phyloP scores from a whole-genome alignment of 371 early-diverging fungal species.

The Lichtheimia ornata region DNA sequence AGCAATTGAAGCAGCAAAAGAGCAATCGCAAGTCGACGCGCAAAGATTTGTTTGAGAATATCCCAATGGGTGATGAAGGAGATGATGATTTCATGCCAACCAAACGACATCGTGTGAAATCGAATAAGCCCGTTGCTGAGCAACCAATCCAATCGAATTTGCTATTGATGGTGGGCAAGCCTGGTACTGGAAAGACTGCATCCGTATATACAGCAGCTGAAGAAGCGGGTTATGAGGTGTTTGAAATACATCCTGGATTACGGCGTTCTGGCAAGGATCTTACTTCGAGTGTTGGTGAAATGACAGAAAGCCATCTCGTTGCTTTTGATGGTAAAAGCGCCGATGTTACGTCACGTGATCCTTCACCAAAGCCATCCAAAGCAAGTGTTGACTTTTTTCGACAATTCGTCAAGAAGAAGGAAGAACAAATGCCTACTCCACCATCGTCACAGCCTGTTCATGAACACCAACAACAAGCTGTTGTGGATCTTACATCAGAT shows the following conservation, averaged over 20 bases:
- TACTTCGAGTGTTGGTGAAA: slow-evolving; percentile 64
- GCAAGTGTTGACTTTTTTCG: slow-evolving; percentile 2
- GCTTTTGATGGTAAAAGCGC: slow-evolving; percentile 17
- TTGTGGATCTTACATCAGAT: neutral
- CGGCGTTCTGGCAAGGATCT: slow-evolving; percentile 75
- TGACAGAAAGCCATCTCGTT: slow-evolving; percentile 73
- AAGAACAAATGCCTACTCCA: neutral
- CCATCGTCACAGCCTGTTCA: neutral
- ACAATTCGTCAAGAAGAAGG: neutral
- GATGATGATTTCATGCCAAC: slow-evolving; percentile 29
- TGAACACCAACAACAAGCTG: neutral
- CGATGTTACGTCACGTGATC: neutral
- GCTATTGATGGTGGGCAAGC: slow-evolving; percentile 68
- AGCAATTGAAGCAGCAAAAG: neutral
- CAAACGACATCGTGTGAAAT: neutral
- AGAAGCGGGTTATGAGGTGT: slow-evolving; percentile 70
- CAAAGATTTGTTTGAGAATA: slow-evolving; percentile 8
- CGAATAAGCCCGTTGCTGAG: neutral
- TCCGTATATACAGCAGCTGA: slow-evolving; percentile 75
- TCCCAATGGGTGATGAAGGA: slow-evolving; percentile 1
- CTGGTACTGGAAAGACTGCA: slow-evolving; percentile 80
- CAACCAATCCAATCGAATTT: slow-evolving; percentile 52
- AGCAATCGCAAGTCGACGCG: neutral
- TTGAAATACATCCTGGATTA: slow-evolving; percentile 75
- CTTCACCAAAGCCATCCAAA: slow-evolving; percentile 1